These are phyloP conservation scores for Boletales sp. DNA, from an alignment of 768 basidiomycete species.

Conservation along the genomic window DNA sequence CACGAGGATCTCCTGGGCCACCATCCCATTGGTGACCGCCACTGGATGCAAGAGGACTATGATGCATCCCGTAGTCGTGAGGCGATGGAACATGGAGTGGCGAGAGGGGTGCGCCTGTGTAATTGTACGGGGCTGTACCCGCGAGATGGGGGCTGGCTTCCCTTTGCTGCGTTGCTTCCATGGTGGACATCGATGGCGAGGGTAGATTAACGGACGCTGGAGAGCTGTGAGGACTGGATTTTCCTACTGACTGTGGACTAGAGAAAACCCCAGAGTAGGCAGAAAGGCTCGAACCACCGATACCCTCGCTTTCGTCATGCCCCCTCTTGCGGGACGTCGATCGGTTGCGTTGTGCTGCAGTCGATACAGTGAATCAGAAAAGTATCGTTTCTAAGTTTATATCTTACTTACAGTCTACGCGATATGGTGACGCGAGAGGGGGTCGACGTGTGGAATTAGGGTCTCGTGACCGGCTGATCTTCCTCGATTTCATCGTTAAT, in stretches of 20 bases:
- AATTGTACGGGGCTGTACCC: slow-evolving; percentile 41
- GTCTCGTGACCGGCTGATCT: slow-evolving; percentile 59
- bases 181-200: slow-evolving; percentile 57
- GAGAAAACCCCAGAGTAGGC: slow-evolving; percentile 55
- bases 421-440: slow-evolving; percentile 60
- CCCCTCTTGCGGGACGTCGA: slow-evolving; percentile 75
- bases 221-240: slow-evolving; percentile 67
- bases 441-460: slow-evolving; percentile 50
- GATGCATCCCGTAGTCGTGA: slow-evolving; percentile 48
- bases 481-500: slow-evolving; percentile 47
- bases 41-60: slow-evolving; percentile 26
- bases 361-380: slow-evolving; percentile 13
- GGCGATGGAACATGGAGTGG: slow-evolving; percentile 52
- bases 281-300: slow-evolving; percentile 38
- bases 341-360: slow-evolving; percentile 60
- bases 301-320: slow-evolving; percentile 58
- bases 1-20: slow-evolving; percentile 35
- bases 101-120: slow-evolving; percentile 45
- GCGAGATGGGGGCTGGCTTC: slow-evolving; percentile 57
- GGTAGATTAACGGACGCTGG: slow-evolving; percentile 70
- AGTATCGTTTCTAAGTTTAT: slow-evolving; percentile 1
- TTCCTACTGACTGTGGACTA: slow-evolving; percentile 46
- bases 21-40: slow-evolving; percentile 43
- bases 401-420: slow-evolving; percentile 54
- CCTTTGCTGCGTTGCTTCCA: slow-evolving; percentile 42